Base-by-base conservation (phyloP, 2,329 filamentous ascomycete species). In the Calonectria hongkongensis region DNA sequence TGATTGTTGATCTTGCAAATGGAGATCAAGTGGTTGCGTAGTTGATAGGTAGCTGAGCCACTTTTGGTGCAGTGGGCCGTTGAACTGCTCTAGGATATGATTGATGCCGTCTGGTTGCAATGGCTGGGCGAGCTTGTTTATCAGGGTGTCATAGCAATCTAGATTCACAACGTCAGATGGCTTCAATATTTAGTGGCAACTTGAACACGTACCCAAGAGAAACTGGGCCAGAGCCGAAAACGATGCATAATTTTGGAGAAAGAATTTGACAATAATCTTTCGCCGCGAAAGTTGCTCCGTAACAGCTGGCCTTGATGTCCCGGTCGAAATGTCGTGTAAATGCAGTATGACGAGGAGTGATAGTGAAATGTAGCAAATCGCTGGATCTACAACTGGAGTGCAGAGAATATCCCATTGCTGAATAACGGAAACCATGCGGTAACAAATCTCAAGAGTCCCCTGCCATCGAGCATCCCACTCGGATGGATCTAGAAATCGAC, bases 121-220 rank as follows among this genome's bases (percentile, higher is more conserved):
- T 8, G 54, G 54, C 15, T 41, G n/a, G 4, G 12, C 7, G 4
- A 41, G 33, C 15, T 60, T 43, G 21, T 36, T 7, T 60, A 36
- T n/a, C 54, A 60, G 36, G 12, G 33, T 21, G 8, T 60, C 54
- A 21, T 60, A 60, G 33, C 33, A 60, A 41, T 41, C 54, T 60
- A 18, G 12, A 41, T 16, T 60, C 10, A 16, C 15, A 18, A 2
- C 25, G 30, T 60, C 3, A 60, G 54, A 41, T 2, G 1, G 21
- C n/a, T 7, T 27, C 5, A 4, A 15, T 5, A 9, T 36, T 12
- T 36, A 9, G 7, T 15, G 13, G 5, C 13, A 41, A 25, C 21
- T 25, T 7, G 10, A 36, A 3, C 13, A 5, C 54, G 13, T 18
- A 60, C 54, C 54, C 16, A 60, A 4, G 3, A 60, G 21, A 27